Evolutionary conservation across 345 rosid genomes (phyloP).

Genomic region (Linum lewisii): DNA sequence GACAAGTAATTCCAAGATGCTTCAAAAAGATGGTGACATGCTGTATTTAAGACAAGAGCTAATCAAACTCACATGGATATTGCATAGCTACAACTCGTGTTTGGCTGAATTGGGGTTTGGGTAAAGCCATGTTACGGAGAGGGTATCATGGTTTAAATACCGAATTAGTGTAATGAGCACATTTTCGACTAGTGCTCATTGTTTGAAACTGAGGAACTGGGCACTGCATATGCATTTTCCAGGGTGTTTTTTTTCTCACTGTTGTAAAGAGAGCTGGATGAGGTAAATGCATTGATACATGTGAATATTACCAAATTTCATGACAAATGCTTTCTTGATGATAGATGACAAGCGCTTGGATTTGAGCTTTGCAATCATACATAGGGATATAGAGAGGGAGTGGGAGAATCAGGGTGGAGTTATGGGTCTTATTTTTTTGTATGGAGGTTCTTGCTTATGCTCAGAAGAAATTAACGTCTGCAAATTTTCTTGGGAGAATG

Average conservation of each 20-base stretch:
- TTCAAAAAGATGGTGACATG: too few relatives aligned
- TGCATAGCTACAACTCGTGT: background rate
- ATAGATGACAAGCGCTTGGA: conserved; percentile 97
- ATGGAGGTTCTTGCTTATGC: conserved; percentile 74
- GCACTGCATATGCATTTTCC: background rate
- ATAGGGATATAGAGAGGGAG: conserved; percentile 87
- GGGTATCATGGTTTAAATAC: background rate
- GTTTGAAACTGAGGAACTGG: conserved; percentile 1
- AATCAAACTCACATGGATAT: too few relatives aligned
- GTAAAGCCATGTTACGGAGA: background rate
- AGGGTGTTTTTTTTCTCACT: conserved; percentile 10
- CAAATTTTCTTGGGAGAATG: conserved; percentile 47
- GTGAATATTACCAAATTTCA: conserved; percentile 50
- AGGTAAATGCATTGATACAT: conserved; percentile 55
- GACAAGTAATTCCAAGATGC: background rate
- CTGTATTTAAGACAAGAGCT: background rate
- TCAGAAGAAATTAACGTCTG: conserved; percentile 47
- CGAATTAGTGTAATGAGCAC: background rate
- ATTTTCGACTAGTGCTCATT: background rate
- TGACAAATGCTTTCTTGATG: conserved; percentile 91
- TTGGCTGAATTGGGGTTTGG: background rate
- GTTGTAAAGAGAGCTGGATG: conserved; percentile 29
- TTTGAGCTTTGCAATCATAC: conserved; percentile 89
- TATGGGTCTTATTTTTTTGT: conserved; percentile 40
- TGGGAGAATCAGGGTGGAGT: conserved; percentile 76